phyloP scores from a whole-genome alignment of 2,329 filamentous ascomycete species.

The Neurospora sp. region DNA sequence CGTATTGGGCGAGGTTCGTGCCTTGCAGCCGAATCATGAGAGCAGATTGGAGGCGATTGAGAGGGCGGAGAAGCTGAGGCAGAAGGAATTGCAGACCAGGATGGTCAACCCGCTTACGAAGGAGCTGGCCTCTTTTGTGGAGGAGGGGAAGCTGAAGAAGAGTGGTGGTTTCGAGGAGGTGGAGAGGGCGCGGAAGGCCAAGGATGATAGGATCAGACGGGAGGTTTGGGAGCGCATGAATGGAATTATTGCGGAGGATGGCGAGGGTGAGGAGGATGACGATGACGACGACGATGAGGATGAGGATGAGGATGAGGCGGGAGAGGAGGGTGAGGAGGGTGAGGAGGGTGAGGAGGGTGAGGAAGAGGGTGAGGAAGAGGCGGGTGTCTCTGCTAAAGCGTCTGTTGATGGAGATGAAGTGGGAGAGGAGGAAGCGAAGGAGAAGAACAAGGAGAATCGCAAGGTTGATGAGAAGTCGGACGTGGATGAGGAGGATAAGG shows the following conservation, averaged over 20 bases:
- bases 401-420: neutral
- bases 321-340: neutral
- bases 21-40: conserved; percentile 89
- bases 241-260: conserved; percentile 38
- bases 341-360: neutral
- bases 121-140: conserved; percentile 76
- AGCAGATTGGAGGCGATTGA: conserved; percentile 90
- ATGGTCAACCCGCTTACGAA: conserved; percentile 68
- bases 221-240: conserved; percentile 67
- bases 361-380: neutral
- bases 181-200: conserved; percentile 70
- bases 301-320: conserved; percentile 6
- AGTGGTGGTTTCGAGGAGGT: conserved; percentile 91
- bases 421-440: neutral
- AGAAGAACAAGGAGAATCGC: neutral
- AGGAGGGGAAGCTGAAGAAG: conserved; percentile 89
- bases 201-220: conserved; percentile 75
- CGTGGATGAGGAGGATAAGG: neutral
- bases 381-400: neutral
- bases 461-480: neutral
- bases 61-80: conserved; percentile 83
- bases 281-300: conserved; percentile 11
- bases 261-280: conserved; percentile 25
- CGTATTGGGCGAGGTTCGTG: conserved; percentile 84
- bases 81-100: conserved; percentile 76